Evolutionary conservation across 2,329 filamentous ascomycete genomes (phyloP).

Genomic region (Metarhizium robertsii): DNA sequence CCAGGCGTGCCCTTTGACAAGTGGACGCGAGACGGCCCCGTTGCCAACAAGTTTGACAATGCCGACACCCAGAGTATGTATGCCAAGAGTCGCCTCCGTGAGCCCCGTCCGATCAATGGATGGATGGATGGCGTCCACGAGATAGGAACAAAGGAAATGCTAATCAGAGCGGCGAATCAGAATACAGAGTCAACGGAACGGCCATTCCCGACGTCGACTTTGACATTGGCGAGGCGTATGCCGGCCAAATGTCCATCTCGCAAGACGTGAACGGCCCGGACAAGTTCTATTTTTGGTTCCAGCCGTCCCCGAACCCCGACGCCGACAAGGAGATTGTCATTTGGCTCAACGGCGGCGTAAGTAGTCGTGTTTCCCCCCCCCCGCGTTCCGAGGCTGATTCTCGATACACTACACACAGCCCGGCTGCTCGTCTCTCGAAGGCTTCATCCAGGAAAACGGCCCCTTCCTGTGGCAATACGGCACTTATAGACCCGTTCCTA

Average conservation of each 20-base stretch:
- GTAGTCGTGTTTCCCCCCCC: constrained; percentile 4
- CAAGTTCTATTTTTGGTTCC: constrained; percentile 44
- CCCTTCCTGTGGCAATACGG: constrained; percentile 64
- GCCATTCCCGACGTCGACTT: constrained; percentile 55
- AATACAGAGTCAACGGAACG: constrained; percentile 50
- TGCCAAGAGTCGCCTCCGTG: not conserved
- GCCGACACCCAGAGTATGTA: constrained; percentile 7
- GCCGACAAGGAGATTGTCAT: constrained; percentile 51
- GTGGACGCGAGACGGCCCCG: constrained; percentile 3
- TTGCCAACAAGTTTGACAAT: constrained; percentile 3
- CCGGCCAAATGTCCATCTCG: constrained; percentile 44
- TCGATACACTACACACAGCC: constrained; percentile 18
- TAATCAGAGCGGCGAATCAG: constrained; percentile 15
- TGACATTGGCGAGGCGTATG: constrained; percentile 51
- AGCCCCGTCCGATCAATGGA: not conserved
- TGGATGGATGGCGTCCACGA: not conserved
- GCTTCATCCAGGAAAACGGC: constrained; percentile 68
- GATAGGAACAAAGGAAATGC: not conserved
- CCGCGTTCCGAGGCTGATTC: not conserved
- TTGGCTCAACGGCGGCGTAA: constrained; percentile 47
- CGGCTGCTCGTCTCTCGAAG: constrained; percentile 53
- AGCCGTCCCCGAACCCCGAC: constrained; percentile 33
- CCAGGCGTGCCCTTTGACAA: constrained; percentile 1
- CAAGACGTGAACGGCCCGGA: constrained; percentile 28
- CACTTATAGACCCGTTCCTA: constrained; percentile 54